Percentiles rank a stretch among this genome's conserved stretches.
Evolutionary conservation across 2,329 filamentous ascomycete genomes (phyloP).

Genomic region (Dactylonectria macrodidyma): DNA sequence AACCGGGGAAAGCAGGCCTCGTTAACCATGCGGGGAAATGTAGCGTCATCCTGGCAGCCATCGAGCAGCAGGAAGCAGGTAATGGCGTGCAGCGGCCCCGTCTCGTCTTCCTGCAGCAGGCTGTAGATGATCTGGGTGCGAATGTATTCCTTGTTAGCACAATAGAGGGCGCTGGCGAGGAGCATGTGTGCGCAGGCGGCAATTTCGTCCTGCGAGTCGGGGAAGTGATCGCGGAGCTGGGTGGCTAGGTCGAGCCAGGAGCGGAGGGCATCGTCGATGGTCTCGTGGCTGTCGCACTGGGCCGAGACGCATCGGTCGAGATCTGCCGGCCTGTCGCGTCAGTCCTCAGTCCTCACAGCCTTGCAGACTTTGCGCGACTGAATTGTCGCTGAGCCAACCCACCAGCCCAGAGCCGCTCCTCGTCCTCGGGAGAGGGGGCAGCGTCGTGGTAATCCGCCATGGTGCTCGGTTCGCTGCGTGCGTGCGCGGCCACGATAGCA

Average conservation of each 20-base stretch:
- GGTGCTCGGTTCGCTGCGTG: slow-evolving; percentile 50
- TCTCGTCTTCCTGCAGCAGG: slow-evolving; percentile 90
- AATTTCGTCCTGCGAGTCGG: slow-evolving; percentile 84
- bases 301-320: slow-evolving; percentile 63
- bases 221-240: slow-evolving; percentile 81
- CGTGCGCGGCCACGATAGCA: slow-evolving; percentile 51
- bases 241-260: slow-evolving; percentile 86
- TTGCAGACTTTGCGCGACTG: slow-evolving; percentile 21
- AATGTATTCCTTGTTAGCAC: slow-evolving; percentile 84
- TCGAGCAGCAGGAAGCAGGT: slow-evolving; percentile 89
- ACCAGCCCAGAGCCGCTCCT: slow-evolving; percentile 94
- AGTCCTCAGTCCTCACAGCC: slow-evolving; percentile 36
- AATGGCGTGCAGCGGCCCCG: slow-evolving; percentile 84
- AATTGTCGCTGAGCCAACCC: slow-evolving; percentile 37
- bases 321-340: slow-evolving; percentile 54
- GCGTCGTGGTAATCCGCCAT: slow-evolving; percentile 75
- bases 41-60: slow-evolving; percentile 81
- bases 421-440: slow-evolving; percentile 79
- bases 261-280: slow-evolving; percentile 88
- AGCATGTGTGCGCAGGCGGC: slow-evolving; percentile 85
- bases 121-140: slow-evolving; percentile 94
- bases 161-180: slow-evolving; percentile 82
- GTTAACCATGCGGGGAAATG: slow-evolving; percentile 89
- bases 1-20: slow-evolving; percentile 89
- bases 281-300: slow-evolving; percentile 67